Conservation (phyloP, 2,329 filamentous ascomycete species). For the Tolypocladium nubicola region DNA sequence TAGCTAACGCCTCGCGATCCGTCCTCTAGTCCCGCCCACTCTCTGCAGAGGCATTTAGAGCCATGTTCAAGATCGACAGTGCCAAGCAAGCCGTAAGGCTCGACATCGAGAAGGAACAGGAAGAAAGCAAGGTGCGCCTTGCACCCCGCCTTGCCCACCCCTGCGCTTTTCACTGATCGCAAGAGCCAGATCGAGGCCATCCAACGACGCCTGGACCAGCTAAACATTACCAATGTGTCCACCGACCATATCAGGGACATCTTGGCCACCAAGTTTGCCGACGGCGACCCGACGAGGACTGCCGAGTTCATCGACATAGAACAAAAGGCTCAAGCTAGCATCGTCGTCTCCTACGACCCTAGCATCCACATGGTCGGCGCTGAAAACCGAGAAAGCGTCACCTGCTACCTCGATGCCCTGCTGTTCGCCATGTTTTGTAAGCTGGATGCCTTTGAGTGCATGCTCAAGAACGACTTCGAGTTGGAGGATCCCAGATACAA, state of each 20-base stretch:
- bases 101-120: constrained; percentile 39
- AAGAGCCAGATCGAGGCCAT: constrained; percentile 31
- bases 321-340: constrained; percentile 70
- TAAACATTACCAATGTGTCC: constrained; percentile 34
- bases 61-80: constrained; percentile 53
- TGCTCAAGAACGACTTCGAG: constrained; percentile 70
- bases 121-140: constrained; percentile 24
- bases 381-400: constrained; percentile 74
- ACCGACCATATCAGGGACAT: constrained; percentile 47
- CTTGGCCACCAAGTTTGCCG: constrained; percentile 52
- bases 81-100: constrained; percentile 33
- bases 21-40: constrained; percentile 36
- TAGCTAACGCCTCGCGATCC: not conserved
- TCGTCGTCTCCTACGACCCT: constrained; percentile 65
- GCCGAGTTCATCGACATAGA: constrained; percentile 68
- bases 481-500: constrained; percentile 57
- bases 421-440: constrained; percentile 94
- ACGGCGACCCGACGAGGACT: constrained; percentile 62
- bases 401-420: constrained; percentile 88
- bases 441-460: constrained; percentile 83
- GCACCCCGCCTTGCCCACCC: not conserved
- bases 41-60: constrained; percentile 47
- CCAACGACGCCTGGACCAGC: constrained; percentile 26
- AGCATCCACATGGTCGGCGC: constrained; percentile 68
- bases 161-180: not conserved